Conservation (phyloP, 768 basidiomycete genomes). For the Macrolepiota dolichaula region DNA sequence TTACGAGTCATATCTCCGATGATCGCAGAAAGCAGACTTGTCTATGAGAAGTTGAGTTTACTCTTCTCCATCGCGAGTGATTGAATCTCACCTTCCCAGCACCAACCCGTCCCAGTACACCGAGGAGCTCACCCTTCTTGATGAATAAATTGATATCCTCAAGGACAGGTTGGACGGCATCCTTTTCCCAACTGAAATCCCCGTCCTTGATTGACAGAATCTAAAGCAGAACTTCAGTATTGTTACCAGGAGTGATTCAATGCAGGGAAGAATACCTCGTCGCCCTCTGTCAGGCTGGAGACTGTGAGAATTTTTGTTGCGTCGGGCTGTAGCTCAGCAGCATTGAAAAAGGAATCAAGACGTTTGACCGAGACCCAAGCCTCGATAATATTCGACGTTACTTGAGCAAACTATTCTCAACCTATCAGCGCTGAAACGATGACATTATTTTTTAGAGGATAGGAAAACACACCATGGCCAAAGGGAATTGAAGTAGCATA, state of each 20-base stretch:
- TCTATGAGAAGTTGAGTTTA: slow-evolving; percentile 32
- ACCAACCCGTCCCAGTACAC: slow-evolving; percentile 86
- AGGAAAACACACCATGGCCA: slow-evolving; percentile 62
- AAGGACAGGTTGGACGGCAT: slow-evolving; percentile 55
- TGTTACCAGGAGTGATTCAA: background rate
- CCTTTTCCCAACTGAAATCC: slow-evolving; percentile 79
- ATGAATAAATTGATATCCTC: slow-evolving; percentile 75
- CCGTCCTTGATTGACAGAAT: slow-evolving; percentile 70
- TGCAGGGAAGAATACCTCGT: slow-evolving; percentile 39
- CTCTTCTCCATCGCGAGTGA: background rate
- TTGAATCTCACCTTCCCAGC: slow-evolving; percentile 68
- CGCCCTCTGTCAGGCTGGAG: slow-evolving; percentile 45
- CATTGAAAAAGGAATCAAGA: slow-evolving; percentile 69
- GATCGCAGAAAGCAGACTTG: slow-evolving; percentile 73
- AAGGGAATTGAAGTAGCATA: slow-evolving; percentile 82
- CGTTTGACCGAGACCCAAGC: slow-evolving; percentile 82
- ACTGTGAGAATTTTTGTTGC: slow-evolving; percentile 56
- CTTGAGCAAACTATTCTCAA: slow-evolving; percentile 53
- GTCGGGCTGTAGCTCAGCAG: slow-evolving; percentile 78
- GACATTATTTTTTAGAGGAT: background rate
- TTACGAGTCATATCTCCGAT: slow-evolving; percentile 82
- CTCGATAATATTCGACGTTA: slow-evolving; percentile 81
- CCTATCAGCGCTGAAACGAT: slow-evolving; percentile 2
- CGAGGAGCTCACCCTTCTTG: slow-evolving; percentile 81
- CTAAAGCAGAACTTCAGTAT: slow-evolving; percentile 19